Evolutionary conservation across 2,329 filamentous ascomycete species (phyloP), one percentile per base, ranked within the genome.

Genomic region (Aureobasidium melanogenum): DNA sequence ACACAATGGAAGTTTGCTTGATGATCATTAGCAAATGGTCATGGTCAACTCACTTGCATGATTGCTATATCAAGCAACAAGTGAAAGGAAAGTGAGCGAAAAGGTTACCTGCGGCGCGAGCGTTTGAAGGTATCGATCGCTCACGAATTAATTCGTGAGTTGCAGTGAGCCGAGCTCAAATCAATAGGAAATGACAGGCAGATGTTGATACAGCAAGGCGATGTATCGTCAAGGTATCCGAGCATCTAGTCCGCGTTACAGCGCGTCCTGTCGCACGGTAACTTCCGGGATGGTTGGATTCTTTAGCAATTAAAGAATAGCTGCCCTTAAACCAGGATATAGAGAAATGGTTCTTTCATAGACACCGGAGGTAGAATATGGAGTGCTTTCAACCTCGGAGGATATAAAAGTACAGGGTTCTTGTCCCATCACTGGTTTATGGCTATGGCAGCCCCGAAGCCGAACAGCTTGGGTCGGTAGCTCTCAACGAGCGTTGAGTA

Each of bases 171-270:
- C 12, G 6, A 12, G 6, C 19, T 43, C 19, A 2, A 17, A 15
- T 1, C 4, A 32, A 10, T 32, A 9, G 8, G 6, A 9, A 9
- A 32, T 32, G 3, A 5, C 24, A 17, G 24, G n/a, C 30, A n/a
- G 9, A 30, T 47, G 15, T 9, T 30, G 24, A 28, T 30, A 32
- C 19, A 5, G 28, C 2, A 54, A 19, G 28, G 50, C 22, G 36
- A 54, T 41, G 50, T 17, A 28, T 15, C 36, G 24, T 54, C 14
- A 10, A 32, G 39, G 22, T 41, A 17, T 7, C 28, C 22, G 34
- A 54, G 22, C 36, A 41, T 54, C 36, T 41, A 26, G 36, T 56
- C 17, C 52, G 52, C 52, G 52, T 56, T 44, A 56, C 52, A 56
- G 52, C 52, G 34, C 51, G 26, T 44, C 36, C 7, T 5, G 24